Base-by-base conservation (phyloP, 2,329 filamentous ascomycete species). In the Diaporthe helianthi region DNA sequence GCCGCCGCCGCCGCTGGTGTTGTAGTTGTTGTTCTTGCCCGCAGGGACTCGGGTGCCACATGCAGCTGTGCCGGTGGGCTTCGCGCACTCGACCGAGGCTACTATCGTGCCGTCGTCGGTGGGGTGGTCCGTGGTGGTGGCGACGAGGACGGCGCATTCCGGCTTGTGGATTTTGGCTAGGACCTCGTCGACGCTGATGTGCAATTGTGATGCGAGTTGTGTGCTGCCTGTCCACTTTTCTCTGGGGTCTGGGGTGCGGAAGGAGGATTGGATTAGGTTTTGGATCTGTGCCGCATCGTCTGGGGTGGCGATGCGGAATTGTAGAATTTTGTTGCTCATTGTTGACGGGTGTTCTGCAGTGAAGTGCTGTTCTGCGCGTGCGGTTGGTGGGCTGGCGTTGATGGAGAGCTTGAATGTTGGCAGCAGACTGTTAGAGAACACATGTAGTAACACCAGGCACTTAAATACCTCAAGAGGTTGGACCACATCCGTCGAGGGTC, bases 191-290 rank as follows among this genome's bases (percentile, higher is more conserved):
- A 75, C 53, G n/a, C 71, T 54, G 29, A 68, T 74, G 70, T 66
- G 76, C 68, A 60, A 81, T 74, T 69, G 71, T 8, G 58, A 53
- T 10, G 65, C 46, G 54, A 71, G 69, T 13, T 69, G 67, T 17
- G 44, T 5, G 58, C 44, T 63, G 1, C 58, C 58, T 7, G n/a
- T 63, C 58, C 58, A 63, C 4, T 13, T 49, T 5, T 63, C 52
- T 6, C 67, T 66, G 33, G 61, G 78, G 51, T 83, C 81, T 3
- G 78, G 74, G 53, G 80, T 75, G 41, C 79, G 80, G 55, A 83
- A 83, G 0, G 82, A 80, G 15, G 77, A 72, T 63, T 83, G 75
- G 1, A 82, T 77, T 1, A 83, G 75, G 19, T 76, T 69, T 33
- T 80, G 80, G 31, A 83, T 66, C 8, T 71, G 75, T 0, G 71